Evolutionary conservation across 1,139 yeast species (phyloP).

Genomic region (Zhuliangozyma blackwelliae): DNA sequence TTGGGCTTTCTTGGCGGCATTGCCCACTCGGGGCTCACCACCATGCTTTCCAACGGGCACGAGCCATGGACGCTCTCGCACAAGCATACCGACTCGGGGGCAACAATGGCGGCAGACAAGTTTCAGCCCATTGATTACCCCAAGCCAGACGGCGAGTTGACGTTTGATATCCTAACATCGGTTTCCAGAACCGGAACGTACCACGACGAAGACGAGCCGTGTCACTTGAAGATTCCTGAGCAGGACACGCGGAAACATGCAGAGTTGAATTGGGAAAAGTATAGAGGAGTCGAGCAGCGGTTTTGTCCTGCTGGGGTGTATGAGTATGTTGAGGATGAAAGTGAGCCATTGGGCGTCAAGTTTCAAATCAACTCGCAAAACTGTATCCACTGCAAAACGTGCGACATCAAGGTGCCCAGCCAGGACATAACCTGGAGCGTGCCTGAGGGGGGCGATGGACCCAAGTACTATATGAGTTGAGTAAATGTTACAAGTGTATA

Average conservation of each 20-base stretch:
- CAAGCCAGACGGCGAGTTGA: constrained; percentile 85
- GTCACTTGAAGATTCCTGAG: constrained; percentile 77
- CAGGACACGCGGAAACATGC: constrained; percentile 72
- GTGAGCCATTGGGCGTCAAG: constrained; percentile 58
- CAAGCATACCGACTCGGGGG: constrained; percentile 64
- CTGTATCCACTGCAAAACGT: constrained; percentile 96
- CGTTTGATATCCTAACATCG: constrained; percentile 87
- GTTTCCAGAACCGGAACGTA: constrained; percentile 95
- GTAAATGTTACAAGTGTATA: too few species aligned
- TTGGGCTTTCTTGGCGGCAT: constrained; percentile 78
- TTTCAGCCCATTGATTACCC: constrained; percentile 78
- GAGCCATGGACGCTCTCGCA: constrained; percentile 87
- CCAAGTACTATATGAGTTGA: constrained; percentile 79
- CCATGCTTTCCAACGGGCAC: constrained; percentile 69
- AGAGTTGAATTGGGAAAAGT: constrained; percentile 63
- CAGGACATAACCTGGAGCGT: constrained; percentile 94
- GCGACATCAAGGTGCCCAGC: constrained; percentile 93
- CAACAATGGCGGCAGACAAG: constrained; percentile 63
- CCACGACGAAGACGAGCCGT: constrained; percentile 90
- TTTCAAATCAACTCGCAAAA: constrained; percentile 94
- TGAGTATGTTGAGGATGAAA: constrained; percentile 76
- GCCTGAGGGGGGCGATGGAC: constrained; percentile 99
- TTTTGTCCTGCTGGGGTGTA: constrained; percentile 99
- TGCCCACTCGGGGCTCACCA: constrained; percentile 78
- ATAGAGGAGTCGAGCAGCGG: constrained; percentile 80